phyloP scores from a whole-genome alignment of 2,329 filamentous ascomycete species.

The Aureobasidium sp. region DNA sequence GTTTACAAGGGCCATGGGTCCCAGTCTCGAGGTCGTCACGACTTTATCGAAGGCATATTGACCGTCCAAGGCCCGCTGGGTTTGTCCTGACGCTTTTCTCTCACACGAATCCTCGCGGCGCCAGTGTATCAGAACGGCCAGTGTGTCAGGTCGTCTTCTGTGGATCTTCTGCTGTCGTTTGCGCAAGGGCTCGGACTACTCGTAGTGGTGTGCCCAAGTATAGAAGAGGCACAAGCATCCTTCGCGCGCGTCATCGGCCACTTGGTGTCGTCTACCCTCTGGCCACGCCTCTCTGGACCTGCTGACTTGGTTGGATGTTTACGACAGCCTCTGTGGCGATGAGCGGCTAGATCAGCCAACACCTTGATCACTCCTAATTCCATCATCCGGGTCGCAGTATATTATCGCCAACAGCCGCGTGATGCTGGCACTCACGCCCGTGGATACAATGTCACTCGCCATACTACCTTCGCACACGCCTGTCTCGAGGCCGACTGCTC shows the following conservation, averaged over 20 bases:
- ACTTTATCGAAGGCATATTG: slow-evolving; percentile 2
- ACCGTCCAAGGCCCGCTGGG: background rate
- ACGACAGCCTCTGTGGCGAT: slow-evolving; percentile 12
- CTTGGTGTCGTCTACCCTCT: background rate
- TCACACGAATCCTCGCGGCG: background rate
- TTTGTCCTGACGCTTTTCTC: background rate
- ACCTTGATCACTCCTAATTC: background rate
- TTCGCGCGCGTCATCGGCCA: slow-evolving; percentile 9
- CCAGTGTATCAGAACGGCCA: slow-evolving; percentile 12
- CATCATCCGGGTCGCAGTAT: background rate
- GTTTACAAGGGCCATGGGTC: slow-evolving; percentile 12
- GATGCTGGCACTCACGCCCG: slow-evolving; percentile 29
- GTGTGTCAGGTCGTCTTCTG: slow-evolving; percentile 10
- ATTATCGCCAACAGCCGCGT: slow-evolving; percentile 16
- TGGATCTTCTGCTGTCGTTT: too few relatives aligned
- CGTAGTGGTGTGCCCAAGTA: slow-evolving; percentile 2
- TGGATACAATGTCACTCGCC: slow-evolving; percentile 36
- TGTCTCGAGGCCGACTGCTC: slow-evolving; percentile 18
- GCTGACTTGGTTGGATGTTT: slow-evolving; percentile 9
- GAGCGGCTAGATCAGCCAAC: slow-evolving; percentile 11
- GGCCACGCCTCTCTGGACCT: slow-evolving; percentile 3
- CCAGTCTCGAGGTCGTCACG: background rate
- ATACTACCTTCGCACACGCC: slow-evolving; percentile 26
- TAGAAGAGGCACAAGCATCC: slow-evolving; percentile 4
- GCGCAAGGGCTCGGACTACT: too few relatives aligned